Percentiles rank a stretch among this genome's conserved stretches.
phyloP scores from a whole-genome alignment of 2,329 filamentous ascomycete species.

The Neofusicoccum umdonicola region DNA sequence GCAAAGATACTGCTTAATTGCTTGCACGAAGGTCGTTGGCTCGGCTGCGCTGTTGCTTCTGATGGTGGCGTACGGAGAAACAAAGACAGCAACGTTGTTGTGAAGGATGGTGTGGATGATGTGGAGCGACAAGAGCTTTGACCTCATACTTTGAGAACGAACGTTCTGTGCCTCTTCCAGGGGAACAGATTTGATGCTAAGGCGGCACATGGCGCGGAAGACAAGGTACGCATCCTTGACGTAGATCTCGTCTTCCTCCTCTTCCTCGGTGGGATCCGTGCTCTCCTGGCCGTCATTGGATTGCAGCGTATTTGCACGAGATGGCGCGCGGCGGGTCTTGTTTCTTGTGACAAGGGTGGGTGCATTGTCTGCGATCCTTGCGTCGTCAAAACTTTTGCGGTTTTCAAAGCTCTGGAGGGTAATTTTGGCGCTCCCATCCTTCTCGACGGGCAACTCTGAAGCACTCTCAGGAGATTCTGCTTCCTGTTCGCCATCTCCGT shows the following conservation, averaged over 20 bases:
- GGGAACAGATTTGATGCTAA: constrained; percentile 87
- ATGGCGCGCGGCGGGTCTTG: constrained; percentile 33
- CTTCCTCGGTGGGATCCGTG: constrained; percentile 58
- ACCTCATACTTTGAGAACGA: constrained; percentile 93
- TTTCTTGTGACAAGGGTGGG: constrained; percentile 65
- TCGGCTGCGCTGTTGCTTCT: constrained; percentile 86
- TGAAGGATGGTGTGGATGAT: constrained; percentile 93
- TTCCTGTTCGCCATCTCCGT: constrained; percentile 36
- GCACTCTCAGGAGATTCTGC: constrained; percentile 33
- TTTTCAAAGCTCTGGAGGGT: constrained; percentile 69
- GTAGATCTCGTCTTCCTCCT: constrained; percentile 89
- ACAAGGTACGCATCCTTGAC: constrained; percentile 96
- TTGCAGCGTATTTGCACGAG: background rate
- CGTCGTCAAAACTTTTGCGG: constrained; percentile 64
- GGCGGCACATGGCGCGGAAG: constrained; percentile 94
- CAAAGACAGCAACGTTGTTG: constrained; percentile 89
- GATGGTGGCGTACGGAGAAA: constrained; percentile 87
- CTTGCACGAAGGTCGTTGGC: constrained; percentile 86
- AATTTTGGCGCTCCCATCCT: constrained; percentile 56
- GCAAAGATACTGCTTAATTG: constrained; percentile 95
- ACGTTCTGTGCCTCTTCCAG: constrained; percentile 91
- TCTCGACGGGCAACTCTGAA: constrained; percentile 46
- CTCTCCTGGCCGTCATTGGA: constrained; percentile 7
- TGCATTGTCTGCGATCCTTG: constrained; percentile 64
- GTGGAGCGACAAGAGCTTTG: constrained; percentile 91